Percentiles rank a stretch among this genome's conserved stretches.
Conservation (phyloP, 371 early-diverging fungal species). For the Mucor ambiguus region DNA sequence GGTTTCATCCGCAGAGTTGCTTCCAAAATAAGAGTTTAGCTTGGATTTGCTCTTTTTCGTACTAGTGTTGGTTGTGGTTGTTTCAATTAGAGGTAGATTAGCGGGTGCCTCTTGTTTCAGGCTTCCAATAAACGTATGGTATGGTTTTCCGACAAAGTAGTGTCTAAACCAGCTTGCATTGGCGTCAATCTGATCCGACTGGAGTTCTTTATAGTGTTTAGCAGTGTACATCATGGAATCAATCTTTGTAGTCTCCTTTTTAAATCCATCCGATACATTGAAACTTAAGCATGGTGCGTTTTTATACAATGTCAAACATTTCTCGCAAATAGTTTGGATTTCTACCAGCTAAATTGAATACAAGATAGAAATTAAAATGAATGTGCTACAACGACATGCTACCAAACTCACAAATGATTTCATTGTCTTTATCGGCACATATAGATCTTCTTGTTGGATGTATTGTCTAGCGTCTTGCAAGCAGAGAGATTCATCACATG, state of each 20-base stretch:
- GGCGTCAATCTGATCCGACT: constrained; percentile 36
- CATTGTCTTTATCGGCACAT: not conserved
- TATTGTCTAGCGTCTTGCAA: not conserved
- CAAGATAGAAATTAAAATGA: not conserved
- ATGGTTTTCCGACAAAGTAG: constrained; percentile 50
- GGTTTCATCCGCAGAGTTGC: not conserved
- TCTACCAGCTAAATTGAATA: constrained; percentile 1
- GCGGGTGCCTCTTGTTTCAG: not conserved
- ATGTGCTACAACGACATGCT: not conserved
- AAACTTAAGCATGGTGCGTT: not conserved
- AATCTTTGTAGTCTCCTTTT: constrained; percentile 17
- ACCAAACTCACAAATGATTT: not conserved
- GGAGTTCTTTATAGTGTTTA: constrained; percentile 23
- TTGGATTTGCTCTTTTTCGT: constrained; percentile 3
- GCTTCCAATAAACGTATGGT: constrained; percentile 38
- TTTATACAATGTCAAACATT: constrained; percentile 2
- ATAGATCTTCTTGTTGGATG: not conserved
- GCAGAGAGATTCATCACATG: constrained; percentile 3
- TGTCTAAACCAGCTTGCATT: constrained; percentile 47
- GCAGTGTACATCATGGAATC: not conserved
- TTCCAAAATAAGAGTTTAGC: constrained; percentile 1
- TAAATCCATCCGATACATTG: constrained; percentile 14
- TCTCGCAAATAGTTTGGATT: constrained; percentile 9
- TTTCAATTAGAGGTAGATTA: not conserved
- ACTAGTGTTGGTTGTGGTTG: not conserved